Evolutionary conservation across 2,329 filamentous ascomycete species (phyloP).

Genomic region (Sclerotinia trifoliorum): DNA sequence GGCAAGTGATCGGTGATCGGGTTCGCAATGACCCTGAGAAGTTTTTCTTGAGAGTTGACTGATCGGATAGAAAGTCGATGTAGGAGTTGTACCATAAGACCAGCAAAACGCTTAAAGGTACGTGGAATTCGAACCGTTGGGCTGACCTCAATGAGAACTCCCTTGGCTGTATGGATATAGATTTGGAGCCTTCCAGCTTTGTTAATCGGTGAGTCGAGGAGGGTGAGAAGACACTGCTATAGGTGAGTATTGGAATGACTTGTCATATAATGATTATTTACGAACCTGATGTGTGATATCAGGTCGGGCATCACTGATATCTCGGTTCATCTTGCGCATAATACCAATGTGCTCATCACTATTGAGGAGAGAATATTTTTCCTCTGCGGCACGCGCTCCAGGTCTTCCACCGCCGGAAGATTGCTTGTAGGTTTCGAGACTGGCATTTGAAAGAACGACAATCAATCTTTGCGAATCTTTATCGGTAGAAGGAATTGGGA

Average conservation of each 20-base stretch:
- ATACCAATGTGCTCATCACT: conserved; percentile 99
- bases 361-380: conserved; percentile 97
- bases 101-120: conserved; percentile 98
- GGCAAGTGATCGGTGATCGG: conserved; percentile 96
- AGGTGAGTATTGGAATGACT: conserved; percentile 28
- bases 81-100: conserved; percentile 96
- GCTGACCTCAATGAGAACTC: conserved; percentile 95
- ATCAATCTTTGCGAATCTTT: conserved; percentile 91
- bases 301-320: conserved; percentile 95
- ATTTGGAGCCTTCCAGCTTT: conserved; percentile 97
- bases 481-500: conserved; percentile 78
- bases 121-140: conserved; percentile 96
- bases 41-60: conserved; percentile 95
- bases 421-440: conserved; percentile 95
- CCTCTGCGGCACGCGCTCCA: conserved; percentile 61
- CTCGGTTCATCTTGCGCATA: conserved; percentile 99
- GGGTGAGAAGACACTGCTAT: conserved; percentile 84
- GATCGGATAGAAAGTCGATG: conserved; percentile 95
- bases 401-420: conserved; percentile 68
- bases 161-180: conserved; percentile 97
- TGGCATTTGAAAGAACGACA: conserved; percentile 94
- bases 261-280: conserved; percentile 30
- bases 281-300: conserved; percentile 98
- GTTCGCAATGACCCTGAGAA: conserved; percentile 96
- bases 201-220: conserved; percentile 97